Conservation (phyloP, 371 early-diverging fungal genomes). For the Nematocida minor region DNA sequence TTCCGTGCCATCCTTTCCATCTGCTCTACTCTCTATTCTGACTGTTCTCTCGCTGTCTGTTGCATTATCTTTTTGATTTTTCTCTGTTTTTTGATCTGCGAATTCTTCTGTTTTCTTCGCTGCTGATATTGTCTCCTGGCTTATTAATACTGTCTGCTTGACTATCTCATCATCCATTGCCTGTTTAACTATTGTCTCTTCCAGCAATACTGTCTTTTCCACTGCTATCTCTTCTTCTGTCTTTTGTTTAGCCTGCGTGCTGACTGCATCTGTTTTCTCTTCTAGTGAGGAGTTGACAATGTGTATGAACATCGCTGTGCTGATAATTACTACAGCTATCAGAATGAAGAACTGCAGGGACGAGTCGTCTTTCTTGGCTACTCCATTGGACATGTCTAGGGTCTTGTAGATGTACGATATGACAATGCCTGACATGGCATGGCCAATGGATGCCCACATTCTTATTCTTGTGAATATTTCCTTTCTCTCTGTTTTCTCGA, state of each 20-base stretch:
- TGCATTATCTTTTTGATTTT: no score
- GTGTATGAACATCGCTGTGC: neutral
- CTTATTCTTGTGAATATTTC: slow-evolving; percentile 41
- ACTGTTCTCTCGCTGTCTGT: neutral
- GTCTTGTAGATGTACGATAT: slow-evolving; percentile 24
- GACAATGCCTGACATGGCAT: slow-evolving; percentile 22
- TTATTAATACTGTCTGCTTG: neutral
- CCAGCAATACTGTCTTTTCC: neutral
- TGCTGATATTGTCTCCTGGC: neutral
- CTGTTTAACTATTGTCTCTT: no score
- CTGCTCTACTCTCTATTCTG: neutral
- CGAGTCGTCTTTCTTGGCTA: neutral
- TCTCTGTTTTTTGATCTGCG: no score
- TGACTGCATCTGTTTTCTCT: neutral
- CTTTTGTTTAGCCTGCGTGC: neutral
- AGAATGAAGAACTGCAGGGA: slow-evolving; percentile 2
- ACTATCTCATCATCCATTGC: no score
- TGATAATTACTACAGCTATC: neutral
- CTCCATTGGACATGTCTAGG: neutral
- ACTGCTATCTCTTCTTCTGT: neutral
- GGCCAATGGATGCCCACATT: slow-evolving; percentile 50
- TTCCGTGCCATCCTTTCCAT: no score
- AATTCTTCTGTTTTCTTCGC: no score
- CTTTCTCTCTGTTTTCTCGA: slow-evolving; percentile 15
- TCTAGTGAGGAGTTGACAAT: neutral